Percentiles rank a stretch among this genome's conserved stretches.
These are phyloP conservation scores for Amanita muscaria DNA, from an alignment of 768 basidiomycete species.

Conservation along the genomic window DNA sequence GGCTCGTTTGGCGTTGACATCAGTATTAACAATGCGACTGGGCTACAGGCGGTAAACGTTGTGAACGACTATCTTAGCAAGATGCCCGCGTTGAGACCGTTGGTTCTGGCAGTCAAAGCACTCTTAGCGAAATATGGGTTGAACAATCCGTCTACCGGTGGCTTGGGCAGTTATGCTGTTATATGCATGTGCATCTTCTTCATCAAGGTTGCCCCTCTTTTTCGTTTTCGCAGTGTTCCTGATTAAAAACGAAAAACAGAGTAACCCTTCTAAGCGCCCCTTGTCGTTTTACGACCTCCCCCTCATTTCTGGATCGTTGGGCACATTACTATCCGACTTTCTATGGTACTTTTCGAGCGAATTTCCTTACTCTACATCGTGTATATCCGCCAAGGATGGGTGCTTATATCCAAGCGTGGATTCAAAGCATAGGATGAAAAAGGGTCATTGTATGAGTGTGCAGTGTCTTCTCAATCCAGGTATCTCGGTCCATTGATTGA, in stretches of 20 bases:
- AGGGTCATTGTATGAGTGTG: conserved; percentile 25
- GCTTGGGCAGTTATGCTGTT: conserved; percentile 59
- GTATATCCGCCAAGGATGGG: conserved; percentile 30
- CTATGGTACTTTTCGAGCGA: conserved; percentile 52
- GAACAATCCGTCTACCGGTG: conserved; percentile 55
- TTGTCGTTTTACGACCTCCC: conserved; percentile 36
- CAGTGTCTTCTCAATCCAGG: conserved; percentile 36
- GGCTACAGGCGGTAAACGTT: conserved; percentile 40
- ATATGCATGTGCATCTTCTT: conserved; percentile 60
- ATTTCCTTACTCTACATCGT: conserved; percentile 31
- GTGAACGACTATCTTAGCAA: conserved; percentile 43
- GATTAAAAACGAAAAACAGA: conserved; percentile 22
- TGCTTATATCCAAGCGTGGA: conserved; percentile 26
- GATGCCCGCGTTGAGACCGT: conserved; percentile 49
- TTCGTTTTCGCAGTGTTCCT: neutral
- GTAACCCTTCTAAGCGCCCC: conserved; percentile 51
- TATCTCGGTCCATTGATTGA: conserved; percentile 7
- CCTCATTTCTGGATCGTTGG: conserved; percentile 42
- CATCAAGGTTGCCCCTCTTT: conserved; percentile 42
- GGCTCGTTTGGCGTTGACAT: conserved; percentile 58
- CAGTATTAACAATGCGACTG: conserved; percentile 54
- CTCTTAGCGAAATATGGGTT: conserved; percentile 49
- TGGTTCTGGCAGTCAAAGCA: conserved; percentile 55
- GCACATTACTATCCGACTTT: conserved; percentile 54
- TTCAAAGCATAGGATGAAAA: conserved; percentile 19